Conservation (phyloP, 2,329 filamentous ascomycete genomes). For the Plenodomus lindquistii region DNA sequence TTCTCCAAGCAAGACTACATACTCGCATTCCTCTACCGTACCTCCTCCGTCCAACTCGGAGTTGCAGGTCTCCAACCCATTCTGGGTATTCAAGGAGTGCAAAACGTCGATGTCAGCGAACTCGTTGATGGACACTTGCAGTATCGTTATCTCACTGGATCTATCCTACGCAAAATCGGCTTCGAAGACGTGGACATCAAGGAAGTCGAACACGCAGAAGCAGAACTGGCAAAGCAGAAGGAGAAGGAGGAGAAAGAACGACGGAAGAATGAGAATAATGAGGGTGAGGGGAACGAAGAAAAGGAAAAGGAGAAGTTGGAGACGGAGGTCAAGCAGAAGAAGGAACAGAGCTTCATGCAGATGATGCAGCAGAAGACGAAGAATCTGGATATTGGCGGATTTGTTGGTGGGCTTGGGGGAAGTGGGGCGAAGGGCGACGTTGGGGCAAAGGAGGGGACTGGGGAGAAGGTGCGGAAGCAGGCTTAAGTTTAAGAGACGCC, state of each 20-base stretch:
- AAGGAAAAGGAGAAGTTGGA: slow-evolving; percentile 46
- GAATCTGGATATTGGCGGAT: slow-evolving; percentile 16
- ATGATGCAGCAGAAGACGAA: slow-evolving; percentile 50
- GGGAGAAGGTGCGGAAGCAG: not conserved
- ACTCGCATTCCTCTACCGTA: slow-evolving; percentile 83
- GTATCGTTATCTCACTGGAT: slow-evolving; percentile 56
- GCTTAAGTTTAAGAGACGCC: too few species aligned
- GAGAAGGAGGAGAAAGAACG: slow-evolving; percentile 47
- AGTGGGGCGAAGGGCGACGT: not conserved
- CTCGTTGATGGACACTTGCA: slow-evolving; percentile 56
- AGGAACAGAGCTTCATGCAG: slow-evolving; percentile 49
- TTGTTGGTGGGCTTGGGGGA: not conserved
- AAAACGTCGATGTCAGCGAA: slow-evolving; percentile 59
- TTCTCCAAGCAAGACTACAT: slow-evolving; percentile 88
- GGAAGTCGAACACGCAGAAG: slow-evolving; percentile 52
- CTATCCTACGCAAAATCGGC: slow-evolving; percentile 56
- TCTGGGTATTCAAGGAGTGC: slow-evolving; percentile 66
- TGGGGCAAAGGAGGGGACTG: not conserved
- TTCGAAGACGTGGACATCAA: slow-evolving; percentile 56
- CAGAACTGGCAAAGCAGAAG: slow-evolving; percentile 49
- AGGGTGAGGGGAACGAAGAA: slow-evolving; percentile 23
- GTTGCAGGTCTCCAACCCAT: slow-evolving; percentile 82
- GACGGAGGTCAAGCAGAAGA: slow-evolving; percentile 50
- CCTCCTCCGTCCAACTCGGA: slow-evolving; percentile 79
- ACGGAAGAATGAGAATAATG: slow-evolving; percentile 24